Evolutionary conservation across 345 rosid genomes (phyloP).

Genomic region (Viola odorata): DNA sequence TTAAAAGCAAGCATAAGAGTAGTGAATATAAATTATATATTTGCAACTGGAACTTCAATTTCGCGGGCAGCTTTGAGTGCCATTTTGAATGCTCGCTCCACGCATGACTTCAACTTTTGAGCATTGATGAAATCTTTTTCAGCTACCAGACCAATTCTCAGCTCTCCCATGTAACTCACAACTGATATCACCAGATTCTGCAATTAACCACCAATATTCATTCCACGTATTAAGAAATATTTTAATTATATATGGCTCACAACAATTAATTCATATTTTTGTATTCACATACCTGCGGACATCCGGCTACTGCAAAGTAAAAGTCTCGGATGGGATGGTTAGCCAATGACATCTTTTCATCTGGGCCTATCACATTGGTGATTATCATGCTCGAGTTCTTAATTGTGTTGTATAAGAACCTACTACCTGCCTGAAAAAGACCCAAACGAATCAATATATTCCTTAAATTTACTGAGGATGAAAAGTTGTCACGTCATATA

Average conservation of each 20-base stretch:
- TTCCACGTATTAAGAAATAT: too few species aligned
- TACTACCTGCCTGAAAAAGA: slow-evolving; percentile 29
- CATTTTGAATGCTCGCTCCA: slow-evolving; percentile 15
- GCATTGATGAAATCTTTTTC: slow-evolving; percentile 13
- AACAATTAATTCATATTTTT: too few species aligned
- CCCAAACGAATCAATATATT: not conserved
- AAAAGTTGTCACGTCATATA: not conserved
- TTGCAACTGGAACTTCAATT: too few species aligned
- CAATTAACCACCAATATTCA: too few species aligned
- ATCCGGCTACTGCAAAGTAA: slow-evolving; percentile 30
- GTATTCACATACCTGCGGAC: slow-evolving; percentile 11
- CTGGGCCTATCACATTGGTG: slow-evolving; percentile 38
- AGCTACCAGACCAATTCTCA: slow-evolving; percentile 9
- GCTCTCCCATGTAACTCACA: slow-evolving; percentile 11
- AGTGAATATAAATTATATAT: too few species aligned
- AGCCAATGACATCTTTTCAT: slow-evolving; percentile 34
- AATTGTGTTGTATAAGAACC: slow-evolving; percentile 22
- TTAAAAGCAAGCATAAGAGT: too few species aligned
- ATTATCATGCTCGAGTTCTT: slow-evolving; percentile 37
- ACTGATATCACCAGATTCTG: slow-evolving; percentile 10
- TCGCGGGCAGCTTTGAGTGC: slow-evolving; percentile 4
- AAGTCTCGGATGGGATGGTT: slow-evolving; percentile 40
- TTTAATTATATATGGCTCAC: too few species aligned
- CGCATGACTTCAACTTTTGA: slow-evolving; percentile 12
- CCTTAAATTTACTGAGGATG: not conserved